Base-by-base conservation (phyloP, 2,329 filamentous ascomycete genomes). In the Aphanocladium album region DNA sequence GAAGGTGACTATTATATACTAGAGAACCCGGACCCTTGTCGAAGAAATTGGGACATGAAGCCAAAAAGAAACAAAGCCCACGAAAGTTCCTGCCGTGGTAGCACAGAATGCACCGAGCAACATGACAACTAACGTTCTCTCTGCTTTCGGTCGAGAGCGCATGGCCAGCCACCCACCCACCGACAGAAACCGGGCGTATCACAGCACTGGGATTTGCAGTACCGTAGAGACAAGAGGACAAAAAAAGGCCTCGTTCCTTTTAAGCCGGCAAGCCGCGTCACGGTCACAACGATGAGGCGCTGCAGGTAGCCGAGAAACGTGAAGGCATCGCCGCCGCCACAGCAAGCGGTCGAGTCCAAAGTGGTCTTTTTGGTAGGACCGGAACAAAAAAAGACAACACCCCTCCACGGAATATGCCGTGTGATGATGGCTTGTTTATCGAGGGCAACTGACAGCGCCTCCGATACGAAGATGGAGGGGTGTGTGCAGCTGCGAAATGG, bases 81-180 rank as follows among this genome's bases (percentile, higher is more conserved):
- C 41, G 25, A 46, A 33, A 17, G 5, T 21, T 21, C 23, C n/a
- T 21, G 6, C 12, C 19, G 16, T 30, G 19, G 57, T 46, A 35
- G 47, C 21, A 53, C 49, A 53, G 6, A 25, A 12, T 14, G 16
- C 8, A 37, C 39, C 49, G 57, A 52, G 19, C n/a, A 53, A 52
- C 49, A 59, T 53, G 57, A 53, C 57, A 59, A 45, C 47, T 52
- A 59, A 59, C 49, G 27, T 50, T 30, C 49, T 30, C 39, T 39
- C 50, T 52, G 33, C 27, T 16, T 33, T 51, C 16, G 47, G 30
- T 30, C 16, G 52, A 8, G 30, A 21, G 17, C 39, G 19, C 33
- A 39, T n/a, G 23, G n/a, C 39, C 45, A 23, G 23, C 39, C 27
- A 37, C 25, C 37, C 23, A 27, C 43, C 35, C 54, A 37, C 43